Base-by-base conservation (phyloP, 2,329 filamentous ascomycete genomes). In the Gnomoniopsis smithogilvyi region DNA sequence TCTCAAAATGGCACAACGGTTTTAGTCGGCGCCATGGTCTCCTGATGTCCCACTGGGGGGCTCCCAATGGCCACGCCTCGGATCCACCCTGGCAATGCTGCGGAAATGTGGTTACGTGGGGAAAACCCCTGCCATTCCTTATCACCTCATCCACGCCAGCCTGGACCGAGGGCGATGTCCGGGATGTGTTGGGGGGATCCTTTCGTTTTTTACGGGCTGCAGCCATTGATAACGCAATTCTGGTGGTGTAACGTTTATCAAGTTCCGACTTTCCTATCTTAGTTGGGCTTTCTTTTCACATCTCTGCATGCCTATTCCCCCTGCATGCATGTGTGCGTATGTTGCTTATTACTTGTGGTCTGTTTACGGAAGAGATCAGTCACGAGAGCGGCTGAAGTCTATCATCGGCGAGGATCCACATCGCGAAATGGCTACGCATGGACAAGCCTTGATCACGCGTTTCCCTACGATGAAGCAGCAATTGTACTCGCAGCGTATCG, bases 151-250 rank as follows among this genome's bases (percentile, higher is more conserved):
- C 36, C 7, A 41, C 36, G 11, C 12, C 36, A n/a, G 15, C 36
- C 36, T 41, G 36, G 36, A 41, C 26, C 26, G 26, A 30, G 26
- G 26, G 26, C 4, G 26, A 4, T 30, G 26, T 4, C 26, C 26
- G 26, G 26, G 26, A 30, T 30, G 26, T 4, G 26, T 8, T 30
- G 26, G 26, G 26, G 26, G 4, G 26, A 30, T n/a, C 26, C 8
- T 30, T 30, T 30, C 4, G 26, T 30, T 30, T 30, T 30, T 30
- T 30, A 8, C 26, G 26, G 26, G 26, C 26, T 30, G 4, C 8
- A 30, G 26, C n/a, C 26, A 30, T 4, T 58, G 55, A 58, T 53
- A 58, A 58, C 49, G 41, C 49, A 26, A 58, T 58, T 21, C 26
- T 38, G n/a, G 21, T 12, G 45, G 48, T 58, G 55, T 52, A 58